Conservation (phyloP, 768 basidiomycete genomes). For the Lentinula boryana region DNA sequence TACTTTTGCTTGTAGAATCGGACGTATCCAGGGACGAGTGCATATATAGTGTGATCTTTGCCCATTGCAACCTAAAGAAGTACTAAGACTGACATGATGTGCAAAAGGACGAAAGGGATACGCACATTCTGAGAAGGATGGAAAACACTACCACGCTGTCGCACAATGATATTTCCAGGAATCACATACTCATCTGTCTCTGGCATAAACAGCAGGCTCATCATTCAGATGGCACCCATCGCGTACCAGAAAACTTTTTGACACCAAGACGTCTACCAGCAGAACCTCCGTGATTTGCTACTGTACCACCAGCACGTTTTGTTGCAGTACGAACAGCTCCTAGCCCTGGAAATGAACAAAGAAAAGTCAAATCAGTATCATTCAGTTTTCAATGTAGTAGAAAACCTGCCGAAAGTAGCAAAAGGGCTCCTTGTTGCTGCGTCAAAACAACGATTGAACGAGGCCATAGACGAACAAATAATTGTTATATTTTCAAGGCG, state of each 20-base stretch:
- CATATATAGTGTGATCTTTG: slow-evolving; percentile 92
- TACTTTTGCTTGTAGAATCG: slow-evolving; percentile 88
- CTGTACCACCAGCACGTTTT: slow-evolving; percentile 92
- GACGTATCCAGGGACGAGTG: slow-evolving; percentile 84
- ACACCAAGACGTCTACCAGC: slow-evolving; percentile 91
- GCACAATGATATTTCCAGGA: slow-evolving; percentile 93
- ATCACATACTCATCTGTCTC: slow-evolving; percentile 79
- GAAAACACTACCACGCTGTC: slow-evolving; percentile 90
- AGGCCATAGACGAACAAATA: slow-evolving; percentile 33
- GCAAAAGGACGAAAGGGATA: slow-evolving; percentile 9
- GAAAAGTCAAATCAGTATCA: background rate
- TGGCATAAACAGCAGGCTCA: slow-evolving; percentile 9
- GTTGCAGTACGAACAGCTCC: slow-evolving; percentile 89
- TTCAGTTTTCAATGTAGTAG: background rate
- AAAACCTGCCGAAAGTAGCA: slow-evolving; percentile 32
- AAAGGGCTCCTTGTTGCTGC: slow-evolving; percentile 39
- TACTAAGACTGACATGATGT: background rate
- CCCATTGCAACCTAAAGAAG: slow-evolving; percentile 75
- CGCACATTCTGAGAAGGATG: slow-evolving; percentile 91
- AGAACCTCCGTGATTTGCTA: slow-evolving; percentile 89
- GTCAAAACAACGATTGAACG: slow-evolving; percentile 39
- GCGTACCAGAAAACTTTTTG: slow-evolving; percentile 91
- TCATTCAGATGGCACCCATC: background rate
- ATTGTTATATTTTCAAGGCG: too few relatives aligned
- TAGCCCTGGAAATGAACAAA: slow-evolving; percentile 22